phyloP scores from a whole-genome alignment of 2,329 filamentous ascomycete species.

The Penicillium sp. region DNA sequence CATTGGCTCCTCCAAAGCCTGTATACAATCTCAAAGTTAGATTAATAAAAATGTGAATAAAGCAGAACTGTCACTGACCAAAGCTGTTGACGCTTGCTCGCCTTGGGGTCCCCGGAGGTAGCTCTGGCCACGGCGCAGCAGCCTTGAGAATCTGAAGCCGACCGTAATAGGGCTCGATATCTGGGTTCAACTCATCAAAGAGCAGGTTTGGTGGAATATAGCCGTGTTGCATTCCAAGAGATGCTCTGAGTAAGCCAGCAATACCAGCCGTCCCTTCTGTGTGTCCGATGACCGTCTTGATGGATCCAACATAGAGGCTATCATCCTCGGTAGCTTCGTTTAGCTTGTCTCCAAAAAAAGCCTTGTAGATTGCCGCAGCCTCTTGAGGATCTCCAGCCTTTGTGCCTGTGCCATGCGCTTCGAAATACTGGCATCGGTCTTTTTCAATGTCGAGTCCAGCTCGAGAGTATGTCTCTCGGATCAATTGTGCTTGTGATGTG shows the following conservation, averaged over 20 bases:
- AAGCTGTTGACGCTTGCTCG: no score
- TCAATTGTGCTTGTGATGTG: conserved; percentile 34
- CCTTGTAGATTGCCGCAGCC: conserved; percentile 6
- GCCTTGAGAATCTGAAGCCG: conserved; percentile 21
- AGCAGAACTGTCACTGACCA: no score
- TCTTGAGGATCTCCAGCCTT: conserved; percentile 22
- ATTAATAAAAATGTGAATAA: no score
- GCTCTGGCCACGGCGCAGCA: conserved; percentile 14
- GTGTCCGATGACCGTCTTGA: conserved; percentile 33
- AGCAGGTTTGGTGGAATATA: conserved; percentile 23
- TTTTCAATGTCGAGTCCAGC: conserved; percentile 29
- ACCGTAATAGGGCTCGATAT: conserved; percentile 21
- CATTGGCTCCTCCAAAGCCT: no score
- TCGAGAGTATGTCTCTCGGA: conserved; percentile 30
- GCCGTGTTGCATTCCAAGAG: conserved; percentile 35
- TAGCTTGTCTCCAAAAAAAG: neutral
- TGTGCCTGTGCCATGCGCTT: conserved; percentile 38
- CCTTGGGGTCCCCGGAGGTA: conserved; percentile 17
- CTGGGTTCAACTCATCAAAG: conserved; percentile 26
- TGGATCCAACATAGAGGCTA: conserved; percentile 24
- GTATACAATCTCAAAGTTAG: no score
- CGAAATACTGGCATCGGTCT: conserved; percentile 26
- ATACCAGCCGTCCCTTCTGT: conserved; percentile 26
- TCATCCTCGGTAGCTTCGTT: conserved; percentile 9
- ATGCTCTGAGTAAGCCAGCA: conserved; percentile 22